These are phyloP conservation scores for Bipolaris gigantea DNA, from an alignment of 2,329 filamentous ascomycete species.

Conservation along the genomic window DNA sequence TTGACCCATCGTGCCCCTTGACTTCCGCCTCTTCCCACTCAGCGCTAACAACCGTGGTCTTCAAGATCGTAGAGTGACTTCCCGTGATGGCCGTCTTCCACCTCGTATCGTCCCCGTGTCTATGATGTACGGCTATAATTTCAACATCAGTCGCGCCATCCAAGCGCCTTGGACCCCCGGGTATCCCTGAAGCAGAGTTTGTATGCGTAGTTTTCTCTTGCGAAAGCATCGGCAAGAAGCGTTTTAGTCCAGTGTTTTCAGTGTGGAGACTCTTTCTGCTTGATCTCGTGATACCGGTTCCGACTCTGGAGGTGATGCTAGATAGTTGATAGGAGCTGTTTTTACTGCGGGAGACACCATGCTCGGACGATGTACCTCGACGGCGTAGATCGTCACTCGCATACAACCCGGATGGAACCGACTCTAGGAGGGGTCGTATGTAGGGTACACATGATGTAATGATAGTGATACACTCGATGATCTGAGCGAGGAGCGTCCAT, in stretches of 20 bases:
- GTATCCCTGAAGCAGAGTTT: slow-evolving; percentile 41
- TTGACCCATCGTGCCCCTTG: slow-evolving; percentile 18
- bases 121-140: slow-evolving; percentile 29
- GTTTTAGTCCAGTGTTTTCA: slow-evolving; percentile 25
- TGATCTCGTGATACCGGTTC: slow-evolving; percentile 5
- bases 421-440: slow-evolving; percentile 40
- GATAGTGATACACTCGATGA: slow-evolving; percentile 42
- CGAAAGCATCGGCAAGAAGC: slow-evolving; percentile 37
- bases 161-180: slow-evolving; percentile 34
- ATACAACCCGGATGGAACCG: slow-evolving; percentile 39
- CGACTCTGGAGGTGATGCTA: slow-evolving; percentile 14
- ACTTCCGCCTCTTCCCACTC: slow-evolving; percentile 38
- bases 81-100: slow-evolving; percentile 41
- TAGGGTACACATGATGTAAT: slow-evolving; percentile 43
- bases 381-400: slow-evolving; percentile 38
- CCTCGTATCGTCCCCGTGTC: slow-evolving; percentile 20
- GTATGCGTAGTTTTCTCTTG: slow-evolving; percentile 33
- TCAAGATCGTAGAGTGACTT: slow-evolving; percentile 40
- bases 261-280: slow-evolving; percentile 20
- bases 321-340: slow-evolving; percentile 37
- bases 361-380: slow-evolving; percentile 34
- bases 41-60: slow-evolving; percentile 41
- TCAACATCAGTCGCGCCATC: slow-evolving; percentile 39
- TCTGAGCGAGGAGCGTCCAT: slow-evolving; percentile 40
- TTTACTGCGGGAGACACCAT: slow-evolving; percentile 34